Evolutionary conservation across 768 basidiomycete genomes (phyloP), one percentile per base, ranked within the genome.

Genomic region (Cyathus striatus): DNA sequence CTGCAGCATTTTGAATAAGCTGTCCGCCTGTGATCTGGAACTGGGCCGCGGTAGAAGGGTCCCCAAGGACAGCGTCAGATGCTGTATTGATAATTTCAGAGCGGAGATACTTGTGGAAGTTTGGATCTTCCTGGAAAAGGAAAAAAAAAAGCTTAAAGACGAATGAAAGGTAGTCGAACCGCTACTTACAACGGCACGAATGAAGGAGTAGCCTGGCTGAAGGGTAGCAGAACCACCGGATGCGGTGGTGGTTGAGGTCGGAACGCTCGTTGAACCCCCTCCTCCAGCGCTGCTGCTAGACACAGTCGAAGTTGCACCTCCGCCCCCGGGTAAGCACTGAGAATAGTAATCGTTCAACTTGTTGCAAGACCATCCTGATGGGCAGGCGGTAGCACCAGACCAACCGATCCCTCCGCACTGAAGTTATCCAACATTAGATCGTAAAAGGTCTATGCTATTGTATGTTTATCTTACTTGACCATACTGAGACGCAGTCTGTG

Each of bases 91-190:
- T 48, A 0, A 68, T 64, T 48, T 77, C 67, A 14, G 79, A 78
- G 33, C 70, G 72, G 24, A 83, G 72, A 56, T 81, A 81, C 49
- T 78, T 67, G 58, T 78, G 79, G 72, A 78, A 79, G 58, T 79
- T 76, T 21, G 38, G 37, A 9, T 49, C 55, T 45, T 57, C 55
- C 55, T 43, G n/a, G n/a, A n/a, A n/a, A 27, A 18, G 34, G 20
- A 42, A 20, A 3, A 23, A 23, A 10, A 9, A 33, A 20, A 9
- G 6, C 21, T 20, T 23, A 40, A n/a, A 41, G 23, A 12, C 23
- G 7, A 27, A 26, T 34, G 26, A 40, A 17, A 30, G 34, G 14
- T 25, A 17, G 18, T 9, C 5, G 3, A 23, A 27, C 22, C 7
- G 9, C 26, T 30, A 61, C 74, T 43, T 52, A 77, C 76, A 17